Evolutionary conservation across 108 stramenopile genomes (phyloP), one percentile per base, ranked within the genome.

Genomic region (Cyclotella kingstonii): DNA sequence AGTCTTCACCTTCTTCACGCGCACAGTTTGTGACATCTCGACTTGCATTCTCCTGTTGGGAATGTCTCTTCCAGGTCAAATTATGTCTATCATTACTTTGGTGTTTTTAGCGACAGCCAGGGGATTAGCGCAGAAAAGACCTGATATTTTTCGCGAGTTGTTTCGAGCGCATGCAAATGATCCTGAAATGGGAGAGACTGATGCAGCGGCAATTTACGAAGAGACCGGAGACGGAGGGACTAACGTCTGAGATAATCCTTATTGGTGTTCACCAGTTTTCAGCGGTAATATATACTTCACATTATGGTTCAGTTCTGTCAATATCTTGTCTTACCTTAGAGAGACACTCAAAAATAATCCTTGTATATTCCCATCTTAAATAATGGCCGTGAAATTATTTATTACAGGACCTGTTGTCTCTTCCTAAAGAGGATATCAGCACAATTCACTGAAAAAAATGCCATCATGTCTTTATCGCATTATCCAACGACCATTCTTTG

Each of bases 401-500:
- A n/a, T n/a, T n/a, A n/a, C n/a, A n/a, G n/a, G n/a, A n/a, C n/a
- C n/a, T n/a, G n/a, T n/a, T n/a, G n/a, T n/a, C n/a, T n/a, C n/a
- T n/a, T n/a, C n/a, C n/a, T n/a, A n/a, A n/a, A n/a, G n/a, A n/a
- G n/a, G n/a, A n/a, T n/a, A n/a, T n/a, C n/a, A n/a, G n/a, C n/a
- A n/a, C n/a, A n/a, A n/a, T n/a, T n/a, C n/a, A n/a, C n/a, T n/a
- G n/a, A n/a, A n/a, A n/a, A n/a, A n/a, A n/a, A n/a, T n/a, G n/a
- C n/a, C n/a, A n/a, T n/a, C n/a, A 28, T 12, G 30, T 44, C 2
- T 23, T 31, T 39, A 50, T 5, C 27, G 31, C 49, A 69, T 31
- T 3, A 46, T 36, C 90, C 90, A 91, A 18, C 60, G 55, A 0
- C 90, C 90, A 54, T 69, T 72, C 14, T 82, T 46, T 6, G 86